Percentiles rank a stretch among this genome's conserved stretches.
These are phyloP conservation scores for Gillenia trifoliata DNA, from an alignment of 306 rosid species.

Conservation along the genomic window DNA sequence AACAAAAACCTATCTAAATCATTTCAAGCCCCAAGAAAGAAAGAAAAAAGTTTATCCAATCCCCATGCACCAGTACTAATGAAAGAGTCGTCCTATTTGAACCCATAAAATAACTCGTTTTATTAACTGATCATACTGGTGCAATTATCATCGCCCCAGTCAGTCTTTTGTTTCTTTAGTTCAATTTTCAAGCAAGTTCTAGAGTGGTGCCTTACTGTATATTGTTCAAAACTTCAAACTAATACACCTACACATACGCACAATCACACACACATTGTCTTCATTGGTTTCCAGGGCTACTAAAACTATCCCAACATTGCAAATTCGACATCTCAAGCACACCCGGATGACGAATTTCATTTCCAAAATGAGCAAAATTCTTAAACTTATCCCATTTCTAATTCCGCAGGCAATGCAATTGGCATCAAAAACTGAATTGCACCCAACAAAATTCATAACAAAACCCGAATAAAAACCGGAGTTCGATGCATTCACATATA, in stretches of 20 bases:
- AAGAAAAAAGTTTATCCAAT: constrained; percentile 12
- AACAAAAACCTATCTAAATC: constrained; percentile 5
- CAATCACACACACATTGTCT: neutral
- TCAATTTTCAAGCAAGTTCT: neutral
- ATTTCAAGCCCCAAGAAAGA: constrained; percentile 2
- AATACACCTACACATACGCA: neutral
- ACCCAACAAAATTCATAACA: neutral
- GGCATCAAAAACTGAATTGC: neutral
- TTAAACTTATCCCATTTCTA: neutral
- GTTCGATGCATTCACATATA: neutral
- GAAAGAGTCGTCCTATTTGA: neutral
- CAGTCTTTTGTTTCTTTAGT: neutral
- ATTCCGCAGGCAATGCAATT: neutral
- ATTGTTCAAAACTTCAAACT: neutral
- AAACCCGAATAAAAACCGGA: neutral
- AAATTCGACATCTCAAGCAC: neutral
- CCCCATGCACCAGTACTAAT: neutral
- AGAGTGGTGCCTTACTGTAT: neutral
- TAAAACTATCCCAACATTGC: neutral
- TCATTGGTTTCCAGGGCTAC: neutral
- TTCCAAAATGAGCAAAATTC: neutral
- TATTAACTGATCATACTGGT: neutral
- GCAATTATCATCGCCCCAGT: neutral
- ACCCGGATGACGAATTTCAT: neutral
- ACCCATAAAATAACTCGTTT: neutral